Evolutionary conservation across 108 stramenopile genomes (phyloP).

Genomic region (Aurantiochytrium sp.): DNA sequence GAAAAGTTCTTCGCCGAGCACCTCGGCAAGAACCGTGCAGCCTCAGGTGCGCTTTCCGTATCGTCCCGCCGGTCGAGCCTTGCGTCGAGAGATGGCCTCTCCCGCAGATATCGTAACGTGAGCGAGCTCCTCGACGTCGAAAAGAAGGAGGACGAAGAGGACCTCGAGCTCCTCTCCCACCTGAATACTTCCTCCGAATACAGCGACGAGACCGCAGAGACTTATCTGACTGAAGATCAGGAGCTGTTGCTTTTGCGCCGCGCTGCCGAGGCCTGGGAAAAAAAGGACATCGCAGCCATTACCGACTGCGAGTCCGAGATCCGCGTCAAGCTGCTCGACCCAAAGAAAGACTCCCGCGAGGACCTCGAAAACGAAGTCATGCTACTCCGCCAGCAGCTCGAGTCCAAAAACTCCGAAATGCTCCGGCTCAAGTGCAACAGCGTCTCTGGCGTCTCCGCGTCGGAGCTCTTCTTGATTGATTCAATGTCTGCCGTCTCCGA

Average conservation of each 20-base stretch:
- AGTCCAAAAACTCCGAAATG: neutral
- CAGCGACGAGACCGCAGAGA: neutral
- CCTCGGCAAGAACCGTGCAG: too few species aligned
- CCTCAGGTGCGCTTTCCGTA: too few species aligned
- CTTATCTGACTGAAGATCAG: neutral
- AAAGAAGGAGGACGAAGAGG: neutral
- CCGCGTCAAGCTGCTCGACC: neutral
- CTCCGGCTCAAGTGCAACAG: neutral
- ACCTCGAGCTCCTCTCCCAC: slow-evolving; percentile 5
- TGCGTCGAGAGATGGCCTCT: too few species aligned
- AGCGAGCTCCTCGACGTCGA: neutral
- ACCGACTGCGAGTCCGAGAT: neutral
- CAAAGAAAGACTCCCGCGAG: neutral
- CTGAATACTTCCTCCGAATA: neutral
- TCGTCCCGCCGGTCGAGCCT: too few species aligned
- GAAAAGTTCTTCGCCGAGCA: too few species aligned
- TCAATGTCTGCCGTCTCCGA: neutral
- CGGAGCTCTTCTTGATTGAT: neutral
- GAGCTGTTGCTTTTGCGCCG: neutral
- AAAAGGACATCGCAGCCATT: neutral
- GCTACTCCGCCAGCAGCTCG: neutral
- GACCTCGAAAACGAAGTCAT: neutral
- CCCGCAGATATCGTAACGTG: neutral
- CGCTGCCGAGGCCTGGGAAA: neutral
- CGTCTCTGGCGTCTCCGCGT: neutral